Conservation (phyloP, 257 asterid genomes). For the Rauvolfia tetraphylla region DNA sequence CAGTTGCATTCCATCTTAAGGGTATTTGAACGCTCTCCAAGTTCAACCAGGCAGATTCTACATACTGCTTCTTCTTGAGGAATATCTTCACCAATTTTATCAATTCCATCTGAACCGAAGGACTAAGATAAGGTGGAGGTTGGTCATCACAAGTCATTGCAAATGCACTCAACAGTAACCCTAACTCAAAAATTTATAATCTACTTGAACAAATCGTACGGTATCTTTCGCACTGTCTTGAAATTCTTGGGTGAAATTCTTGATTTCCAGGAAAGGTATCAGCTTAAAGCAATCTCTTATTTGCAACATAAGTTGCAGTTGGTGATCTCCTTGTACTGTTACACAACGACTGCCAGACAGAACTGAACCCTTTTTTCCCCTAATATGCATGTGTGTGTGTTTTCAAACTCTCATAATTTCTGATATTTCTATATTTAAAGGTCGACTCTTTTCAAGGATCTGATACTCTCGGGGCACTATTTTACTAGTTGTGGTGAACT, state of each 20-base stretch:
- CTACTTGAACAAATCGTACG: not conserved
- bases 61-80: constrained; percentile 89
- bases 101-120: constrained; percentile 47
- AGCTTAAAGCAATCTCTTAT: not conserved
- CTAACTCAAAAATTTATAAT: not conserved
- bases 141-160: constrained; percentile 15
- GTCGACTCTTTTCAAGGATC: not conserved
- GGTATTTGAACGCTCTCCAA: constrained; percentile 70
- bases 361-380: not conserved
- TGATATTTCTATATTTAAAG: not conserved
- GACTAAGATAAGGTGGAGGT: constrained; percentile 30
- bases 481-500: not conserved
- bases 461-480: not conserved
- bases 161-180: constrained; percentile 1
- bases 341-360: not conserved
- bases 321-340: not conserved
- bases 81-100: constrained; percentile 60
- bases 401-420: not conserved
- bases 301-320: not conserved
- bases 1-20: constrained; percentile 94
- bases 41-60: constrained; percentile 84
- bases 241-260: not conserved
- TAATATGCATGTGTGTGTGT: not conserved
- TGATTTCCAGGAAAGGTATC: not conserved
- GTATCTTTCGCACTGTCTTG: not conserved